Evolutionary conservation across 75 land plant genomes (phyloP).

Genomic region (Ceratopteris richardii): DNA sequence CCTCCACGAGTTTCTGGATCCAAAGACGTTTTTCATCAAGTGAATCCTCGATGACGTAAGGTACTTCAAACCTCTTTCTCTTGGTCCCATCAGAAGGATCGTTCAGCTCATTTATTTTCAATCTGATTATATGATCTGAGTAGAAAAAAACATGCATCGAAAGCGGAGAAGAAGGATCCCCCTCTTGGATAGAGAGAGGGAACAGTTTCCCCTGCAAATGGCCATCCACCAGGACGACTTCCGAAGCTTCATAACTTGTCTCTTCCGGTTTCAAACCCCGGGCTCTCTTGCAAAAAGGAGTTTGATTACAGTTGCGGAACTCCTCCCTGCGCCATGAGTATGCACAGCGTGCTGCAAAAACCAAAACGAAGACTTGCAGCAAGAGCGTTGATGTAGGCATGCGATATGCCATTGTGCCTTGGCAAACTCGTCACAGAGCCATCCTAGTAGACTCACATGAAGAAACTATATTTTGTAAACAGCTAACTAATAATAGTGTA

Average conservation of each 20-base stretch:
- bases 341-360: too few species aligned
- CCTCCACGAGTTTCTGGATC: slow-evolving; percentile 40
- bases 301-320: slow-evolving; percentile 84
- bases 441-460: too few species aligned
- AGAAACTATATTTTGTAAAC: too few species aligned
- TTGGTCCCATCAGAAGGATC: not conserved
- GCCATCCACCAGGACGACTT: slow-evolving; percentile 50
- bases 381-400: too few species aligned
- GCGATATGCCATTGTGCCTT: too few species aligned
- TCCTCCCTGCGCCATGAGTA: slow-evolving; percentile 81
- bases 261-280: slow-evolving; percentile 39
- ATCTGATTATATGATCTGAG: slow-evolving; percentile 56
- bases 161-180: too few species aligned
- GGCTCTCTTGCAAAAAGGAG: slow-evolving; percentile 90
- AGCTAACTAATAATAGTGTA: too few species aligned
- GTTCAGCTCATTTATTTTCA: slow-evolving; percentile 56
- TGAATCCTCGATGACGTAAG: slow-evolving; percentile 58
- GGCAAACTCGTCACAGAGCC: too few species aligned
- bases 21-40: slow-evolving; percentile 47
- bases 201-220: slow-evolving; percentile 52
- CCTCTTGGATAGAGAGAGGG: slow-evolving; percentile 13
- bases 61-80: slow-evolving; percentile 66
- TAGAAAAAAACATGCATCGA: slow-evolving; percentile 44
- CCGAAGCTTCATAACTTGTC: slow-evolving; percentile 30
- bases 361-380: too few species aligned